Evolutionary conservation across 306 rosid genomes (phyloP), one percentile per base, ranked within the genome.

Genomic region (Dalbergia cochinchinensis): DNA sequence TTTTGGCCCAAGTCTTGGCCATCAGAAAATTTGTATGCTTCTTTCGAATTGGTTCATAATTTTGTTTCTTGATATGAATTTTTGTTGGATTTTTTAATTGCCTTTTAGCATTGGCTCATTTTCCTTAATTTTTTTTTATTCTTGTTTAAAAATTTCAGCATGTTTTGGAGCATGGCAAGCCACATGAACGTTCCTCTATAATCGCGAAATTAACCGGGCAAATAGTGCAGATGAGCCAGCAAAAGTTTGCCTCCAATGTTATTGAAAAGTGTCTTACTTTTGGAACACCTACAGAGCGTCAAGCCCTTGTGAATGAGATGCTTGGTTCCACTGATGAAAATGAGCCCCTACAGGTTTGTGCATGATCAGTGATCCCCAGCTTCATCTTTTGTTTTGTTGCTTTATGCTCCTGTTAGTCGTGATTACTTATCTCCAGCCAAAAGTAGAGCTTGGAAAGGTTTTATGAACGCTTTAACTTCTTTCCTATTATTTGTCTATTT

Each of bases 161-260:
- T 83, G 97, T 94, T 48, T 85, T 94, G 85, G 98, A 91, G 88
- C 97, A 94, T 83, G 99, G 99, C 80, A 92, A 94, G 86, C 91
- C 92, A 12, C 88, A 94, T 45, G 99, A 94, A 71, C 97, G 99
- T 31, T 86, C 99, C 0, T 81, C 94, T 60, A 92, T 94, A 61
- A 91, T 94, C 53, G 87, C 90, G 73, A 92, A 94, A 78, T 88
- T 94, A 81, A 94, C 97, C 47, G 99, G 97, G 70, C 92, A 87
- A 84, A 94, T 94, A 82, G 97, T 92, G 61, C 92, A 87, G 84
- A 94, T 94, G 99, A 94, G 99, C 80, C 97, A 91, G 85, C 99
- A 94, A 88, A 94, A 94, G 88, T 94, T 94, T 87, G 98, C 98
- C 44, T 94, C 99, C 15, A 94, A 94, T 82, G 99, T 94, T 16